Percentiles rank a stretch among this genome's conserved stretches.
Evolutionary conservation across 208 protist genomes (phyloP).

Genomic region (Endotrypanum monterogeii): DNA sequence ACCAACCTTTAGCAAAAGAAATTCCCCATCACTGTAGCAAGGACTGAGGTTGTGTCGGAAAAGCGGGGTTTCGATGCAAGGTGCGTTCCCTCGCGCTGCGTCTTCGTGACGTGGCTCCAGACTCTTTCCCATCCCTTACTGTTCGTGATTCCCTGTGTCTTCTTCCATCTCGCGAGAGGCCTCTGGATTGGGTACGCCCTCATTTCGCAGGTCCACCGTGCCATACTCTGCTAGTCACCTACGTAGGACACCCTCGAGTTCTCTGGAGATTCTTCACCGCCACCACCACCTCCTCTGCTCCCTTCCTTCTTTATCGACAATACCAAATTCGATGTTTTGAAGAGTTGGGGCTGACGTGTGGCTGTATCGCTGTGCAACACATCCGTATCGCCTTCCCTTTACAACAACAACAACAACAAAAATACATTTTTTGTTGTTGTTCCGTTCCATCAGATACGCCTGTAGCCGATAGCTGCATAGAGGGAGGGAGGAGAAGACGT

Average conservation of each 20-base stretch:
- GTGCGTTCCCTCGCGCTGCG: background rate
- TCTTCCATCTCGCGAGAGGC: no score
- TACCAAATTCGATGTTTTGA: background rate
- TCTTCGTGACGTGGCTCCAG: background rate
- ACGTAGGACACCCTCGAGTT: no score
- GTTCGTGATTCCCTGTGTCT: no score
- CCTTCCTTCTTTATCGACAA: background rate
- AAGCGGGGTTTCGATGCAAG: background rate
- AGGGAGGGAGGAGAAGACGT: background rate
- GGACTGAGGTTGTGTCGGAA: background rate
- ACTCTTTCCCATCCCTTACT: background rate
- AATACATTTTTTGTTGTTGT: no score
- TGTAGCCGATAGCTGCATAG: background rate
- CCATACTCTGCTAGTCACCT: no score
- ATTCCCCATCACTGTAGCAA: background rate
- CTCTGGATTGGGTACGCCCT: no score
- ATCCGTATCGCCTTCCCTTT: constrained; percentile 7
- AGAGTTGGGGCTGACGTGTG: background rate
- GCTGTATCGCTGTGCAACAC: background rate
- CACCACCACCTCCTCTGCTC: no score
- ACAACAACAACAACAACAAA: constrained; percentile 1
- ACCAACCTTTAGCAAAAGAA: background rate
- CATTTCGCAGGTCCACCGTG: no score
- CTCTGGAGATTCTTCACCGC: no score
- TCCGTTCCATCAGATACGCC: no score